Evolutionary conservation across 2,329 filamentous ascomycete genomes (phyloP), one percentile per base, ranked within the genome.

Genomic region (Ceratocystis cubensis): DNA sequence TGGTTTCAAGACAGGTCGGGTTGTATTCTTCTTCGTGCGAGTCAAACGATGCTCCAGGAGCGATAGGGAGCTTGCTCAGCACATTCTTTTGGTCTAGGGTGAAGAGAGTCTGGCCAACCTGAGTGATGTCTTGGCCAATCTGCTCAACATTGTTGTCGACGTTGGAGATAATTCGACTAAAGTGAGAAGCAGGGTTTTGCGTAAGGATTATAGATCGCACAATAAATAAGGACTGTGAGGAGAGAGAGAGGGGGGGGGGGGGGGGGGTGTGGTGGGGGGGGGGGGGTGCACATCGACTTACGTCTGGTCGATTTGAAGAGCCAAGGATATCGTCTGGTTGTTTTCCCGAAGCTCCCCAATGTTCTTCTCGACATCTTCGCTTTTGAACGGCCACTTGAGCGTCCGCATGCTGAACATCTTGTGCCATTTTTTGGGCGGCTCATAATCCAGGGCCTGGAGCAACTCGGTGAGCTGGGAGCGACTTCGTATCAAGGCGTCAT

Each of bases 21-120:
- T 75, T 72, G 56, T 74, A 71, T 56, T 74, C 72, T 44, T 77
- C 71, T 3, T 69, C 70, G 22, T 73, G 70, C 0, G 76, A 76
- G 69, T 78, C 72, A 61, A 76, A 78, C 0, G 71, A 61, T 0
- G 74, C 74, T 0, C 69, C 71, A 8, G 69, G 64, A 1, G 70
- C 73, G 8, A 69, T 61, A 3, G 48, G 48, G 3, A 50, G 48
- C 48, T 22, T 50, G 48, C 13, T 17, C 6, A 57, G 25, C 4
- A 30, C 17, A n/a, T 57, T 30, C 53, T 17, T 50, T 22, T 50
- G 48, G 48, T 50, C 48, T 8, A 20, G 20, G 3, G 17, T 50
- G 48, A 30, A 15, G 30, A 30, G 10, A 28, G 10, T 17, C 5
- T 57, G 53, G 30, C 22, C 22, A 7, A 57, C 22, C 3, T 50